These are phyloP conservation scores for Stevia rebaudiana DNA, from an alignment of 140 eudicot species.

Conservation along the genomic window DNA sequence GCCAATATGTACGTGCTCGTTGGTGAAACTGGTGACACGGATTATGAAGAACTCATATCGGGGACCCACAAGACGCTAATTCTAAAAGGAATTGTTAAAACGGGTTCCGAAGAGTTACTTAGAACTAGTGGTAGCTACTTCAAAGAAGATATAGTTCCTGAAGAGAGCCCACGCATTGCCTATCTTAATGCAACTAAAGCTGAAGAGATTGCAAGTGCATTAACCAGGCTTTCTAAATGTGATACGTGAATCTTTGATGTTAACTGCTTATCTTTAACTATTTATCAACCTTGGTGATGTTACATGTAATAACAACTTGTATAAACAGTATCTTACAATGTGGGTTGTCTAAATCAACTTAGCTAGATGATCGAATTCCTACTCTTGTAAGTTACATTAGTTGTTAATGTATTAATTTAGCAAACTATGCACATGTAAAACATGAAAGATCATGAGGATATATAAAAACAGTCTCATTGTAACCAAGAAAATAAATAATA, in stretches of 20 bases:
- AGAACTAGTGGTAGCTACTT: conserved; percentile 65
- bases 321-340: conserved; percentile 14
- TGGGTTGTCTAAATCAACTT: conserved; percentile 11
- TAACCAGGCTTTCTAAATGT: conserved; percentile 45
- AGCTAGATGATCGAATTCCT: not conserved
- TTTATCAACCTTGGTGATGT: conserved; percentile 11
- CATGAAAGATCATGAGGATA: conserved; percentile 1
- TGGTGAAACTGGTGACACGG: conserved; percentile 91
- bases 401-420: conserved; percentile 7
- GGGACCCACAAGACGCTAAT: conserved; percentile 85
- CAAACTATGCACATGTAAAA: not conserved
- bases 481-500: not conserved
- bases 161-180: conserved; percentile 58
- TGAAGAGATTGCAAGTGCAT: conserved; percentile 54
- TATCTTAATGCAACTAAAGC: conserved; percentile 36
- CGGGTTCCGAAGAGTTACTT: conserved; percentile 65
- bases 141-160: conserved; percentile 71
- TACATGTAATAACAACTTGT: conserved; percentile 24
- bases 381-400: conserved; percentile 12
- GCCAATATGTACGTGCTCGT: conserved; percentile 82
- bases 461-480: not conserved
- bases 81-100: conserved; percentile 59
- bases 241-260: conserved; percentile 28
- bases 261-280: conserved; percentile 7
- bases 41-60: conserved; percentile 74